Evolutionary conservation across 2,329 filamentous ascomycete species (phyloP).

Genomic region (Aspergillus persii): DNA sequence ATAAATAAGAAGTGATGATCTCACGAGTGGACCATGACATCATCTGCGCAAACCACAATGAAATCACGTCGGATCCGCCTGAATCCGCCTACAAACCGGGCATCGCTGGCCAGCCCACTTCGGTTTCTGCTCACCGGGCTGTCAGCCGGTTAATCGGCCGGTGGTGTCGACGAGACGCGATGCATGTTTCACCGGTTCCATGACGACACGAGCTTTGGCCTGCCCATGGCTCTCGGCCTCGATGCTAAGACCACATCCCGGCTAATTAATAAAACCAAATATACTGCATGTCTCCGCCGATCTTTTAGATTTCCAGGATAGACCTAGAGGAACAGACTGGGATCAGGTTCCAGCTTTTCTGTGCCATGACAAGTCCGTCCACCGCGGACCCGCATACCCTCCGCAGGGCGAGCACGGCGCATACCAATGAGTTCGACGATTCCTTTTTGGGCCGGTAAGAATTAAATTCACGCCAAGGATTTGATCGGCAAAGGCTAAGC

Average conservation of each 20-base stretch:
- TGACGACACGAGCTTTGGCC: constrained; percentile 13
- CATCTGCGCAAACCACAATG: too few relatives aligned
- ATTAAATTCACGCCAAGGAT: neutral
- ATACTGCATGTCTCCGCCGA: neutral
- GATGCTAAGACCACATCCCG: neutral
- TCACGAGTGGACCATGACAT: neutral
- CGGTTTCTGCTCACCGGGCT: too few relatives aligned
- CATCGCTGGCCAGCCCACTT: neutral
- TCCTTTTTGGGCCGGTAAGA: constrained; percentile 22
- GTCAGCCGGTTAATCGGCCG: too few relatives aligned
- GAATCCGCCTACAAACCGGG: neutral
- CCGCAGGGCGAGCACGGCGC: constrained; percentile 18
- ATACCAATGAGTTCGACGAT: constrained; percentile 26
- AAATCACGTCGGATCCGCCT: too few relatives aligned
- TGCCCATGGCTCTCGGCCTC: neutral
- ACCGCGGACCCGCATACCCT: constrained; percentile 2
- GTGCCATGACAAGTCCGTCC: neutral
- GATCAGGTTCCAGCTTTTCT: neutral
- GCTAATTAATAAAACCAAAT: neutral
- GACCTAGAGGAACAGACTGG: too few relatives aligned
- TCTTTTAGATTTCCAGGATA: neutral
- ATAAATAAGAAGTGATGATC: neutral
- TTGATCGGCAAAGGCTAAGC: neutral
- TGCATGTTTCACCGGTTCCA: neutral
- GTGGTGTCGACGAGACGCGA: too few relatives aligned